phyloP scores from a whole-genome alignment of 2,329 filamentous ascomycete species.

The Colletotrichum lindemuthianum region DNA sequence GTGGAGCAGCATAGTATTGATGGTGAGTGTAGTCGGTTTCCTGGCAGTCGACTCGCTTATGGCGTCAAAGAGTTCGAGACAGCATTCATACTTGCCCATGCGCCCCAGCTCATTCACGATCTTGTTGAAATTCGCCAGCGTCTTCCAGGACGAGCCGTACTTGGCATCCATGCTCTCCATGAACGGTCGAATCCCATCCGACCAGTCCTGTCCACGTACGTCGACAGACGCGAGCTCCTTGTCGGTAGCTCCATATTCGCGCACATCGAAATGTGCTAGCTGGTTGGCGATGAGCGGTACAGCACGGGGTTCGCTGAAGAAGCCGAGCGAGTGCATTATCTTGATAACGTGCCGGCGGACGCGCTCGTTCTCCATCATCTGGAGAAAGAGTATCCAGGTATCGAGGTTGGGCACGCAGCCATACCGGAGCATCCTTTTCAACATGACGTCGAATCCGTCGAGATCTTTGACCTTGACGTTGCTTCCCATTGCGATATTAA shows the following conservation, averaged over 20 bases:
- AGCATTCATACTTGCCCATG: slow-evolving; percentile 47
- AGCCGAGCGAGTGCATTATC: slow-evolving; percentile 56
- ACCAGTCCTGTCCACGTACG: slow-evolving; percentile 44
- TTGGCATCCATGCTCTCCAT: slow-evolving; percentile 51
- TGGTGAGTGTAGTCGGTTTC: slow-evolving; percentile 40
- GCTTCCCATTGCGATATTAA: slow-evolving; percentile 58
- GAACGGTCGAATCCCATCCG: slow-evolving; percentile 50
- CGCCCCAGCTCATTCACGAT: slow-evolving; percentile 55
- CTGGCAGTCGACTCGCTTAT: slow-evolving; percentile 36
- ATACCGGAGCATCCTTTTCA: slow-evolving; percentile 53
- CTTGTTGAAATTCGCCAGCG: slow-evolving; percentile 46
- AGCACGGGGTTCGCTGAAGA: slow-evolving; percentile 51
- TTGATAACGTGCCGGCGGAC: slow-evolving; percentile 57
- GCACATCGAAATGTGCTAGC: slow-evolving; percentile 56
- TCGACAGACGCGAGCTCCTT: slow-evolving; percentile 55
- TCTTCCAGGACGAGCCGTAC: slow-evolving; percentile 60
- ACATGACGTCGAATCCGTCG: slow-evolving; percentile 51
- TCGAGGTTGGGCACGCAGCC: slow-evolving; percentile 53
- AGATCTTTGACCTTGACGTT: slow-evolving; percentile 53
- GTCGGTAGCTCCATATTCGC: slow-evolving; percentile 47
- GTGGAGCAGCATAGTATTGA: slow-evolving; percentile 51
- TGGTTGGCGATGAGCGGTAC: slow-evolving; percentile 51
- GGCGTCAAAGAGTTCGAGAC: slow-evolving; percentile 40
- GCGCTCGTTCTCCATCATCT: slow-evolving; percentile 69
- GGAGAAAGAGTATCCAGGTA: slow-evolving; percentile 61